Percentiles rank a stretch among this genome's conserved stretches.
Conservation (phyloP, 2,329 filamentous ascomycete genomes). For the Verticillium nonalfalfae region DNA sequence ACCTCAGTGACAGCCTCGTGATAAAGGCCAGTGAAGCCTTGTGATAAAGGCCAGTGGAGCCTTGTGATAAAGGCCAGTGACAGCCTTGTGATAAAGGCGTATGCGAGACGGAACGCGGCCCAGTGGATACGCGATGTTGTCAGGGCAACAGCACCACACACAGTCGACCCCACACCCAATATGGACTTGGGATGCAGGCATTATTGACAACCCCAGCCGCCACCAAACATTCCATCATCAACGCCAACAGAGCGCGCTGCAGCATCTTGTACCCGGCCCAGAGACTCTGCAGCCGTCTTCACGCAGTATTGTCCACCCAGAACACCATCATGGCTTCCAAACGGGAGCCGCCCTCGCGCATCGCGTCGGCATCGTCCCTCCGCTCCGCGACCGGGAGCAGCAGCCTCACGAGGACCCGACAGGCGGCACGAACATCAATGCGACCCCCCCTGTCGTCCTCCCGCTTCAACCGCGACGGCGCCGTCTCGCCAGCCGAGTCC, state of each 20-base stretch:
- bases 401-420: constrained; percentile 1
- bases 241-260: neutral
- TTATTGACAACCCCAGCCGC: constrained; percentile 7
- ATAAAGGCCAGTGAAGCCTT: too few species aligned
- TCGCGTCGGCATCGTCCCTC: constrained; percentile 7
- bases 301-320: neutral
- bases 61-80: too few species aligned
- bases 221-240: neutral
- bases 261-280: neutral
- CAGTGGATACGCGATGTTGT: neutral
- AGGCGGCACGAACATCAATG: constrained; percentile 6
- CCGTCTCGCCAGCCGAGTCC: constrained; percentile 66
- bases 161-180: neutral
- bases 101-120: too few species aligned
- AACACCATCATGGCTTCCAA: constrained; percentile 9
- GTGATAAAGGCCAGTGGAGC: too few species aligned
- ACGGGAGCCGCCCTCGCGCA: constrained; percentile 12
- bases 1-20: too few species aligned
- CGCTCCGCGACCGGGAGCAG: constrained; percentile 6
- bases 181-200: constrained; percentile 6
- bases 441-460: constrained; percentile 9
- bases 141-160: neutral
- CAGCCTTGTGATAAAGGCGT: too few species aligned
- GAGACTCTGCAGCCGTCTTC: constrained; percentile 1
- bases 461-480: constrained; percentile 29